Conservation (phyloP, 352 stramenopile species). For the Elongisporangium undulatum region DNA sequence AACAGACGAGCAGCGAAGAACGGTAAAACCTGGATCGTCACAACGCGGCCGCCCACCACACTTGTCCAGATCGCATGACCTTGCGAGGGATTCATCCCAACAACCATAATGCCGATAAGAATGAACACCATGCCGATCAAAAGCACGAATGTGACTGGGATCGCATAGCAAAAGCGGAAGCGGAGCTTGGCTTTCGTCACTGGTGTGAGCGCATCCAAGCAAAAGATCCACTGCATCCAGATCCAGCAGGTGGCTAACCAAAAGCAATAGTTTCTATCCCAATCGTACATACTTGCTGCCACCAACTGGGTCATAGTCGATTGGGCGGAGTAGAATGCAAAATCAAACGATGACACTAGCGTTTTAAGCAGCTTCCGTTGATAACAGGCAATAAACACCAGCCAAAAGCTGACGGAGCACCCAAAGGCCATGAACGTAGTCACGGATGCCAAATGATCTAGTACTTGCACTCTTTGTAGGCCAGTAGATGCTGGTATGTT, state of each 20-base stretch:
- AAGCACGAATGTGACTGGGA: background rate
- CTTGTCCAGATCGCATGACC: background rate
- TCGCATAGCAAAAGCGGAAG: background rate
- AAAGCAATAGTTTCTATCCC: constrained; percentile 10
- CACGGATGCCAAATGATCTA: background rate
- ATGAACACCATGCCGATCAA: background rate
- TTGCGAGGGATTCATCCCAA: background rate
- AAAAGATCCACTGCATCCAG: constrained; percentile 16
- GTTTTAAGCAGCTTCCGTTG: constrained; percentile 8
- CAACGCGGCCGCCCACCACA: background rate
- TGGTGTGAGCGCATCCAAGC: constrained; percentile 8
- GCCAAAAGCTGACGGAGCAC: background rate
- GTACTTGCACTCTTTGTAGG: background rate
- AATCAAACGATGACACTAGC: constrained; percentile 12
- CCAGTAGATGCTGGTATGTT: background rate
- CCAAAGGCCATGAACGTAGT: background rate
- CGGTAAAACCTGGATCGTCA: background rate
- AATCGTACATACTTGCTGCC: constrained; percentile 6
- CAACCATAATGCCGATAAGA: background rate
- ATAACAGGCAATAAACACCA: background rate
- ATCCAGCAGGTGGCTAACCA: constrained; percentile 4
- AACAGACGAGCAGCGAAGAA: background rate
- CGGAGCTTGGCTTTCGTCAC: constrained; percentile 5
- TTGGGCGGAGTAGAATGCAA: constrained; percentile 13
- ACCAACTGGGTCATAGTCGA: constrained; percentile 5